Base-by-base conservation (phyloP, 345 rosid species). In the Viola odorata region DNA sequence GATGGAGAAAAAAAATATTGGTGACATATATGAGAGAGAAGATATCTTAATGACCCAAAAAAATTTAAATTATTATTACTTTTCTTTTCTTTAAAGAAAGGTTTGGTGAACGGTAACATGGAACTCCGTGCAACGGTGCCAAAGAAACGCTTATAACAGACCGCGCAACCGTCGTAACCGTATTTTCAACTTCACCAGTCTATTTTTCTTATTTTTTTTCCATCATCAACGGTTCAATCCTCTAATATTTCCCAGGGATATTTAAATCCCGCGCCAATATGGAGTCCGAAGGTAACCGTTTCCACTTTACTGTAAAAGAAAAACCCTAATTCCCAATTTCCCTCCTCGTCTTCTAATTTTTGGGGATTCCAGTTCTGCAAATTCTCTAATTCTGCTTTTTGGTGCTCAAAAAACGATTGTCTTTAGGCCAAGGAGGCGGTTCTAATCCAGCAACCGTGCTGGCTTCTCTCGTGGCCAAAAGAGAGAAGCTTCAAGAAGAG, bases 381-480 rank as follows among this genome's bases (percentile, higher is more conserved):
- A 41, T 42, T 58, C 45, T 52, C 50, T 16, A 37, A 49, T 70
- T 23, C 40, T 5, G 11, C 8, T 32, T 10, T 37, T 47, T 14
- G 14, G 9, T 38, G 32, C 9, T 5, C 37, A 0, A 38, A 64
- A 23, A n/a, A 57, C 58, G 3, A 61, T 64, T 64, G 75, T 52
- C 53, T 45, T 52, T 53, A 57, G 79, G 82, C 32, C 45, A 57
- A 58, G 51, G 40, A 67, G 61, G 60, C 59, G 67, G 70, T 48
- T 68, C 66, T 36, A 75, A 74, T 74, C 77, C 81, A 0, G 71
- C 81, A 4, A 75, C 76, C 58, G 59, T 70, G 63, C 76, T 81
- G 36, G 62, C 79, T 53, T 47, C 73, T 53, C 63, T 56, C n/a
- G 41, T 69, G 62, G 67, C 63, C 37, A 69, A 57, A 63, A 51